Evolutionary conservation across 306 rosid species (phyloP).

Genomic region (Rosa lucieae): DNA sequence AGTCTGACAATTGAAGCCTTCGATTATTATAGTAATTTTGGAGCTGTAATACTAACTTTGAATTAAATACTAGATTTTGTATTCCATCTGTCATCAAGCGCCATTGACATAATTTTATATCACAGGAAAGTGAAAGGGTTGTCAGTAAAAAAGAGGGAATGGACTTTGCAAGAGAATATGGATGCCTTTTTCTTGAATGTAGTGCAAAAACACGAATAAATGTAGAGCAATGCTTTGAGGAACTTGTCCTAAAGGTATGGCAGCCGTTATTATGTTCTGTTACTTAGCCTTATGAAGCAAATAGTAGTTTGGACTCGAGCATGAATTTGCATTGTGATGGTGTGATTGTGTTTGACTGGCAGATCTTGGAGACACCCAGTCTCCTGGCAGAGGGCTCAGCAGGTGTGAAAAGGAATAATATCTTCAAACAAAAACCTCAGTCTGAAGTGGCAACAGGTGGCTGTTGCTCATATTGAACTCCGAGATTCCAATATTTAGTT

Average conservation of each 20-base stretch:
- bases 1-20: background rate
- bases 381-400: constrained; percentile 70
- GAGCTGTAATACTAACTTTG: background rate
- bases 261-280: background rate
- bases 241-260: constrained; percentile 73
- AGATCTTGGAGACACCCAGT: constrained; percentile 83
- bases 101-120: constrained; percentile 7
- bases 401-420: constrained; percentile 65
- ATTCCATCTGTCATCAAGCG: background rate
- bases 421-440: constrained; percentile 58
- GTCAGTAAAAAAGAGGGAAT: constrained; percentile 70
- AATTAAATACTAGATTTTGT: background rate
- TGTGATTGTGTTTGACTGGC: constrained; percentile 19
- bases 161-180: constrained; percentile 73
- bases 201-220: constrained; percentile 80
- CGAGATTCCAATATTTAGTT: background rate
- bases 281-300: background rate
- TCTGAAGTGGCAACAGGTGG: constrained; percentile 51
- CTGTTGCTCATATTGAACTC: constrained; percentile 54
- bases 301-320: background rate
- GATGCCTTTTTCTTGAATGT: constrained; percentile 69
- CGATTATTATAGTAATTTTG: background rate
- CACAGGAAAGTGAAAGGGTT: constrained; percentile 73
- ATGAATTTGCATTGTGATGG: constrained; percentile 9
- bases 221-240: constrained; percentile 76